Evolutionary conservation across 805 yeast genomes (phyloP).

Genomic region (Suhomyces sp.): DNA sequence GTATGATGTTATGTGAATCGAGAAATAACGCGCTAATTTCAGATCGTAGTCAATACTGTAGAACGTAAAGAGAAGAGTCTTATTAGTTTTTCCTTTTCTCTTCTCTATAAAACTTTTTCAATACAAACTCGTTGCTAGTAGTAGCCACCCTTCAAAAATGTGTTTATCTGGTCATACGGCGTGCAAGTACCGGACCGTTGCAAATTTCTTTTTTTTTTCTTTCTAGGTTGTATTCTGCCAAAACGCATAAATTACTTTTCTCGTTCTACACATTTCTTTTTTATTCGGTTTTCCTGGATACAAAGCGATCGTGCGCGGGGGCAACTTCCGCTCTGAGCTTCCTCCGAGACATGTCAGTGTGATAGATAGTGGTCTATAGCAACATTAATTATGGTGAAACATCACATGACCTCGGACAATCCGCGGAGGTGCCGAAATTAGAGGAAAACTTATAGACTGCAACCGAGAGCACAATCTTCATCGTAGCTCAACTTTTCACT

Average conservation of each 20-base stretch:
- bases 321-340: background rate
- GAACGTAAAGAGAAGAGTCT: background rate
- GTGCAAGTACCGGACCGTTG: constrained; percentile 4
- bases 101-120: background rate
- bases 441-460: background rate
- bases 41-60: background rate
- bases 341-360: background rate
- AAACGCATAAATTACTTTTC: constrained; percentile 3
- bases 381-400: background rate
- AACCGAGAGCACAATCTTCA: background rate
- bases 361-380: background rate
- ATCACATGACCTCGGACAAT: background rate
- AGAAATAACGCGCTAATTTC: background rate
- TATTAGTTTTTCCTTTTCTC: background rate
- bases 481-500: background rate
- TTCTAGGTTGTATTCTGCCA: background rate
- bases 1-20: background rate
- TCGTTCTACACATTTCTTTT: background rate
- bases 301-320: background rate
- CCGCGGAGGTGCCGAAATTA: background rate
- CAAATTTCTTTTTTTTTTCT: constrained; percentile 2
- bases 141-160: background rate
- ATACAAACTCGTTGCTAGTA: background rate
- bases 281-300: background rate
- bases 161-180: constrained; percentile 1